Conservation (phyloP, 2,329 filamentous ascomycete genomes). For the Aulographum hederae region DNA sequence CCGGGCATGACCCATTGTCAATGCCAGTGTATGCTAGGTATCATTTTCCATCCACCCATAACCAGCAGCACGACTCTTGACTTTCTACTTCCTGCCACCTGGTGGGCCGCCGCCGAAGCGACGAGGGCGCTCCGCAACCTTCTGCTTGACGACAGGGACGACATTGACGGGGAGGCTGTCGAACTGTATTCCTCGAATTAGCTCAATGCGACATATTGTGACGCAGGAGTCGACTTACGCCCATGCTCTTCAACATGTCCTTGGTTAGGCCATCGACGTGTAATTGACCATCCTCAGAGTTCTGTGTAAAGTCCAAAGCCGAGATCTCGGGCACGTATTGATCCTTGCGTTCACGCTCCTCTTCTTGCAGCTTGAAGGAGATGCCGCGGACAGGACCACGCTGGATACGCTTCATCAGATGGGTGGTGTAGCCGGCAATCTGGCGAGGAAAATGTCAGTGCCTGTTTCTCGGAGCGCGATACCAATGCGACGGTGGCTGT, state of each 20-base stretch:
- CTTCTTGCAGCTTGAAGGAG: conserved; percentile 99
- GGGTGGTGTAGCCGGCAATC: conserved; percentile 95
- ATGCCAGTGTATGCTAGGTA: background rate
- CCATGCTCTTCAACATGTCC: conserved; percentile 96
- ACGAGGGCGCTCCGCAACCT: conserved; percentile 64
- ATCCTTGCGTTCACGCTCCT: conserved; percentile 99
- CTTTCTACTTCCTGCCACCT: conserved; percentile 15
- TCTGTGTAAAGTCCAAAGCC: conserved; percentile 93
- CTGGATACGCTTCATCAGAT: conserved; percentile 98
- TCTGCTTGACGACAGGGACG: conserved; percentile 73
- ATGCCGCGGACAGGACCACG: conserved; percentile 98
- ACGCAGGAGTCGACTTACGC: conserved; percentile 46
- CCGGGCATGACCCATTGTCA: conserved; percentile 5
- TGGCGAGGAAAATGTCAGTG: conserved; percentile 15
- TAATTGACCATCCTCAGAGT: conserved; percentile 79
- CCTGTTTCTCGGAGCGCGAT: background rate
- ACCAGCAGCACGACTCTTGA: conserved; percentile 10
- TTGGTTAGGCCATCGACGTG: conserved; percentile 97
- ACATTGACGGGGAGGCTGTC: conserved; percentile 96
- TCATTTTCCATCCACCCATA: background rate
- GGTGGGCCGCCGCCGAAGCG: conserved; percentile 50
- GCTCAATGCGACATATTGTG: background rate
- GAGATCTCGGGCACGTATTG: conserved; percentile 99
- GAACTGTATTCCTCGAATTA: conserved; percentile 43
- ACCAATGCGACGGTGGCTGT: too few relatives aligned